phyloP scores from a whole-genome alignment of 2,329 filamentous ascomycete species.

The Westerdykella sp. region DNA sequence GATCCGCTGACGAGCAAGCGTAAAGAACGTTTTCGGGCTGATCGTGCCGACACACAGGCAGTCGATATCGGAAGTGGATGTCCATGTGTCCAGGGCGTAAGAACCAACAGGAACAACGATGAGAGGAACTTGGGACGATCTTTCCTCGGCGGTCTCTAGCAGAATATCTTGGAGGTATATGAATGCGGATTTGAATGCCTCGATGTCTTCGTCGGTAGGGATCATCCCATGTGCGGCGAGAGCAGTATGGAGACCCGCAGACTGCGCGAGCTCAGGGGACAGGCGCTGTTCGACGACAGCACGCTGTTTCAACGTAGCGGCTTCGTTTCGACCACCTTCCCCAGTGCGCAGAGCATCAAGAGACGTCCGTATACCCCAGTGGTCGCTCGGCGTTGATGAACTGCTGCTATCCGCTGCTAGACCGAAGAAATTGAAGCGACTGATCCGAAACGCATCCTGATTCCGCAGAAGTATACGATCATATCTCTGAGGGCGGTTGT shows the following conservation, averaged over 20 bases:
- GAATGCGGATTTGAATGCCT: constrained; percentile 42
- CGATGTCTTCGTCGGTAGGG: constrained; percentile 44
- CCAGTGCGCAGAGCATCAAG: background rate
- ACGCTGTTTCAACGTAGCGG: constrained; percentile 4
- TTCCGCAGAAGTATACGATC: constrained; percentile 55
- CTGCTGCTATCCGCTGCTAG: constrained; percentile 28
- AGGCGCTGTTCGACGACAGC: constrained; percentile 11
- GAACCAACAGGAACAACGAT: constrained; percentile 60
- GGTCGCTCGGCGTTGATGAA: constrained; percentile 36
- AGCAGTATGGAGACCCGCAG: constrained; percentile 7
- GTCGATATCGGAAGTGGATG: constrained; percentile 56
- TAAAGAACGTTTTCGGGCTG: constrained; percentile 56
- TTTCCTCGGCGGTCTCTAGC: constrained; percentile 24
- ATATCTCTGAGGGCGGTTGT: constrained; percentile 58
- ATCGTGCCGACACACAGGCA: constrained; percentile 60
- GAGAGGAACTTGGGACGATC: constrained; percentile 32
- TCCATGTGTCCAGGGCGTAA: constrained; percentile 59
- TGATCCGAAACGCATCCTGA: constrained; percentile 36
- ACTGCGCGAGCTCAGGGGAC: constrained; percentile 6
- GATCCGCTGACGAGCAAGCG: constrained; percentile 52
- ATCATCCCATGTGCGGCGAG: constrained; percentile 32
- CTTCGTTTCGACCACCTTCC: background rate
- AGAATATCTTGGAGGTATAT: constrained; percentile 42
- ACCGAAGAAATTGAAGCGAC: constrained; percentile 55
- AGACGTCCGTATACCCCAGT: constrained; percentile 49